Percentiles rank a stretch among this genome's conserved stretches.
Evolutionary conservation across 345 rosid genomes (phyloP).

Genomic region (Linum lewisii): DNA sequence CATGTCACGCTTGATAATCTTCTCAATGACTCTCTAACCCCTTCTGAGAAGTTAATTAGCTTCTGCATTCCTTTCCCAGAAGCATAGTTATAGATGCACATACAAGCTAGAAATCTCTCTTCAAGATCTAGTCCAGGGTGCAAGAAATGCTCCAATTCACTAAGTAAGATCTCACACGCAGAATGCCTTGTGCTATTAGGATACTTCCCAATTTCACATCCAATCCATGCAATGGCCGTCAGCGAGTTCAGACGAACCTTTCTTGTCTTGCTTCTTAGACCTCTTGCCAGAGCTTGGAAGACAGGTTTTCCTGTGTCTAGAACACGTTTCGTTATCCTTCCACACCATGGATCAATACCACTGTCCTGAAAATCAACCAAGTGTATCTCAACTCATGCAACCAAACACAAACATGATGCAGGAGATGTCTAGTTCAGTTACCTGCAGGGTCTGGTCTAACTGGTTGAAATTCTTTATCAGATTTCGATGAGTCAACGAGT

Average conservation of each 20-base stretch:
- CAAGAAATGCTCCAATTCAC: constrained; percentile 53
- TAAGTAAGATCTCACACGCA: constrained; percentile 61
- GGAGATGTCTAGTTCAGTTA: constrained; percentile 12
- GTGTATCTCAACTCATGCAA: background rate
- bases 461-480: constrained; percentile 68
- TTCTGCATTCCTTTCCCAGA: constrained; percentile 87
- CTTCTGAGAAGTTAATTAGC: constrained; percentile 68
- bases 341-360: constrained; percentile 60
- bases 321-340: constrained; percentile 52
- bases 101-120: constrained; percentile 72
- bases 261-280: constrained; percentile 54
- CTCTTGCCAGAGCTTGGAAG: constrained; percentile 42
- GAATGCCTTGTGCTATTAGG: constrained; percentile 38
- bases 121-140: constrained; percentile 84
- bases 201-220: constrained; percentile 58
- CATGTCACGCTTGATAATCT: constrained; percentile 77
- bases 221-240: constrained; percentile 59
- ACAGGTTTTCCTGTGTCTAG: constrained; percentile 42
- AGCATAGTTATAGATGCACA: constrained; percentile 80
- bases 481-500: constrained; percentile 47
- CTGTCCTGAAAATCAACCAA: constrained; percentile 45
- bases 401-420: background rate
- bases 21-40: constrained; percentile 73
- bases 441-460: constrained; percentile 73
- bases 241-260: constrained; percentile 54